Evolutionary conservation across 352 stramenopile species (phyloP), one percentile per base, ranked within the genome.

Genomic region (Stephanocyclus meneghinianus): DNA sequence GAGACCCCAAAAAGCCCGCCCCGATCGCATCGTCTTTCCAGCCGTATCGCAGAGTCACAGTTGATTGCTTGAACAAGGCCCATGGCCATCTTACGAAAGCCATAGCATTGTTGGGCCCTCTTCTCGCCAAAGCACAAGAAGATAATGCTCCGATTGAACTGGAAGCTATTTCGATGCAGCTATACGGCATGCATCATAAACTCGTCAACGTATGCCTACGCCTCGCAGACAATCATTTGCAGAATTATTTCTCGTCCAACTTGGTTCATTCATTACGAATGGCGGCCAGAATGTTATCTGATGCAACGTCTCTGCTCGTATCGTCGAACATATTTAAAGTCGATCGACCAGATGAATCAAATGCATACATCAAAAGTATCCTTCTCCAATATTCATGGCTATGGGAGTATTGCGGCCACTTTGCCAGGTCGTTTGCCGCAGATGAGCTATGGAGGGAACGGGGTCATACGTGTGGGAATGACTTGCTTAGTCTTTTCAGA

Each of bases 371-470:
- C 7, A 47, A 60, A 69, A 86, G 79, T 62, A 76, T 83, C 42
- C 37, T 80, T n/a, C 48, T 80, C 32, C 89, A 93, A 65, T 91
- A 91, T 48, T 77, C 80, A 21, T 91, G 85, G 84, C 63, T 92
- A 9, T 90, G 86, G 83, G 87, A 93, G 53, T 88, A 91, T 73
- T 91, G 85, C 69, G 89, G 89, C 15, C 85, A 92, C 74, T 93
- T 93, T 82, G 89, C 85, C 11, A 67, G 89, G 66, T 91, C 89
- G 10, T 93, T 92, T 83, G 87, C 85, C 0, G 84, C 83, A 3
- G 89, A 93, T 67, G 78, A 82, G n/a, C 60, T 91, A 7, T 93
- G 89, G 89, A 66, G 89, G 65, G 89, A 93, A 61, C 77, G 85
- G 21, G 89, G 89, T 3, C 89, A 93, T 72, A 83, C 87, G 10